Conservation (phyloP, 106 monocot genomes). For the Triglochin maritima region DNA sequence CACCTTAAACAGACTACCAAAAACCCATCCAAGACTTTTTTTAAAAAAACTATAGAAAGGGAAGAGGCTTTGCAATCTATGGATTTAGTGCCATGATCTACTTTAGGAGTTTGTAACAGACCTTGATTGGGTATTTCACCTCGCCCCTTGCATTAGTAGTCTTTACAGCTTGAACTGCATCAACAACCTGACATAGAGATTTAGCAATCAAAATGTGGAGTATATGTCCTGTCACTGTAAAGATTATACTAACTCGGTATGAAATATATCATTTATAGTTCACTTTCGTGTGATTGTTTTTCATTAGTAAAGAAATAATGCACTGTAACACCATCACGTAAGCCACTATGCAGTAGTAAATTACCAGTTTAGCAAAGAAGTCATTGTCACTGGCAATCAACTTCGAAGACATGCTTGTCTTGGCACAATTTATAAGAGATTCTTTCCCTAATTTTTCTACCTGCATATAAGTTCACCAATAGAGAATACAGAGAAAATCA, state of each 20-base stretch:
- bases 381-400: constrained; percentile 76
- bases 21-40: too few species aligned
- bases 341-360: not conserved
- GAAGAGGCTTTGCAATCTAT: too few species aligned
- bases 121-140: constrained; percentile 97
- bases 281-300: too few species aligned
- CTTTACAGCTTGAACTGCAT: constrained; percentile 93
- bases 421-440: constrained; percentile 87
- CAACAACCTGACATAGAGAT: constrained; percentile 51
- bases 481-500: not conserved
- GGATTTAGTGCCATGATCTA: too few species aligned
- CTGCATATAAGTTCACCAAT: constrained; percentile 25
- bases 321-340: not conserved
- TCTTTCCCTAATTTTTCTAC: constrained; percentile 97
- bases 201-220: too few species aligned
- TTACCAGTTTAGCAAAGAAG: constrained; percentile 90
- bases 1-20: too few species aligned
- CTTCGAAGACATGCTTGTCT: constrained; percentile 99
- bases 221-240: too few species aligned
- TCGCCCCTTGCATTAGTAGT: constrained; percentile 83
- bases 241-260: too few species aligned
- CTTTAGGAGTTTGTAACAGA: constrained; percentile 1
- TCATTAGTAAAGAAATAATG: not conserved
- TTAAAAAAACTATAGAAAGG: too few species aligned
- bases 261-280: too few species aligned